Percentiles rank a stretch among this genome's conserved stretches.
Evolutionary conservation across 306 rosid species (phyloP).

Genomic region (Rosa rugosa): DNA sequence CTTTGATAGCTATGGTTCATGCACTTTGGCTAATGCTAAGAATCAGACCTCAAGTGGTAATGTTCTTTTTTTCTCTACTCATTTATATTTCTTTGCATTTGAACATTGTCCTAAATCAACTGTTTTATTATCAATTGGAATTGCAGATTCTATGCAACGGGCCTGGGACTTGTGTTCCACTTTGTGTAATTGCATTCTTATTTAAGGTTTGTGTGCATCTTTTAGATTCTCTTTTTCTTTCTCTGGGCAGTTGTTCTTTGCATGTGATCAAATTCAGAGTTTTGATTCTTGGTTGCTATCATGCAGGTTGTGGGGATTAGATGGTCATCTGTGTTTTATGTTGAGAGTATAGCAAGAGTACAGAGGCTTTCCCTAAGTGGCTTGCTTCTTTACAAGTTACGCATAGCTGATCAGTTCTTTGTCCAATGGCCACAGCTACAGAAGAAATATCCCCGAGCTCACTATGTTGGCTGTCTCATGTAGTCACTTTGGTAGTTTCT

Average conservation of each 20-base stretch:
- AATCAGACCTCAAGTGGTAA: slow-evolving; percentile 95
- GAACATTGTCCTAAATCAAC: slow-evolving; percentile 12
- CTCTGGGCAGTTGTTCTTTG: not conserved
- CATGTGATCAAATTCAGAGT: not conserved
- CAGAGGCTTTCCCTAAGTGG: slow-evolving; percentile 87
- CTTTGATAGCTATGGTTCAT: slow-evolving; percentile 61
- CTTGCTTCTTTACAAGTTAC: slow-evolving; percentile 73
- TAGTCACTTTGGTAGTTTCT: slow-evolving; percentile 27
- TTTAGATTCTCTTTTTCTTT: not conserved
- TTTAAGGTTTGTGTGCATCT: not conserved
- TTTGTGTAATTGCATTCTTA: slow-evolving; percentile 19
- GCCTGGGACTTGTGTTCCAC: slow-evolving; percentile 8
- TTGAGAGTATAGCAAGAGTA: slow-evolving; percentile 98
- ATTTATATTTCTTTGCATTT: slow-evolving; percentile 24
- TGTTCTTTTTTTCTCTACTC: slow-evolving; percentile 9
- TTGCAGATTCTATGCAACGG: slow-evolving; percentile 1
- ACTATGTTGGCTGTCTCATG: slow-evolving; percentile 89
- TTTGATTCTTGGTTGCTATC: not conserved
- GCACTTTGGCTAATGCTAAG: slow-evolving; percentile 79
- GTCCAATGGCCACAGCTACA: slow-evolving; percentile 94
- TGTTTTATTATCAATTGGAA: not conserved
- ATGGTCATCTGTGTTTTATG: slow-evolving; percentile 88
- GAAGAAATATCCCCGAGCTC: slow-evolving; percentile 69
- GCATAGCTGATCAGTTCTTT: slow-evolving; percentile 78
- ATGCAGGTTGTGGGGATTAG: slow-evolving; percentile 38